These are phyloP conservation scores for Spizellomyces sp. DNA, from an alignment of 192 early-diverging fungal species.

Conservation along the genomic window DNA sequence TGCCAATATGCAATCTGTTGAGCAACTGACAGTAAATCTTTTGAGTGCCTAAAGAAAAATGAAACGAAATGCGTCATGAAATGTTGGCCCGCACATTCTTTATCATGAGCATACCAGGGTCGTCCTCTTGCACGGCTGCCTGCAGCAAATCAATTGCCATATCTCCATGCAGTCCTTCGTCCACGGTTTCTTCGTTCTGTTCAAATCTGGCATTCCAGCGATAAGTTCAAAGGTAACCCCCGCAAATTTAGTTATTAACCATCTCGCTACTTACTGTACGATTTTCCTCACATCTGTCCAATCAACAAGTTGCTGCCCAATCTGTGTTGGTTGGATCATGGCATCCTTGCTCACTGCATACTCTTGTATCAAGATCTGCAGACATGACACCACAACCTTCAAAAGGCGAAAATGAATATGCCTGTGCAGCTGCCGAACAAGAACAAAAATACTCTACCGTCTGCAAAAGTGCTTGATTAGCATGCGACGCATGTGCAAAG, in stretches of 20 bases:
- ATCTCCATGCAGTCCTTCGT: slow-evolving; percentile 53
- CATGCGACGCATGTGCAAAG: slow-evolving; percentile 73
- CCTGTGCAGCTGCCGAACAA: background rate
- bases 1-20: slow-evolving; percentile 53
- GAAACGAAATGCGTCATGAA: too few species aligned
- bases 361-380: slow-evolving; percentile 39
- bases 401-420: background rate
- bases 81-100: too few species aligned
- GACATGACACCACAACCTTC: slow-evolving; percentile 40
- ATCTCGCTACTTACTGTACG: slow-evolving; percentile 54
- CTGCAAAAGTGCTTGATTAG: slow-evolving; percentile 70
- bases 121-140: slow-evolving; percentile 44
- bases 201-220: background rate
- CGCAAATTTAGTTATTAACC: background rate
- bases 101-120: slow-evolving; percentile 23
- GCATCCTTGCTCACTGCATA: slow-evolving; percentile 41
- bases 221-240: background rate
- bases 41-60: slow-evolving; percentile 41
- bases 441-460: slow-evolving; percentile 40
- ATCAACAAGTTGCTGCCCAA: slow-evolving; percentile 72
- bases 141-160: slow-evolving; percentile 72
- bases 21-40: slow-evolving; percentile 68
- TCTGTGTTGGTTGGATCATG: slow-evolving; percentile 61
- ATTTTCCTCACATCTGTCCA: slow-evolving; percentile 78
- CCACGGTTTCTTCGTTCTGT: slow-evolving; percentile 12